Evolutionary conservation across 1,139 yeast species (phyloP), one percentile per base, ranked within the genome.

Genomic region (Geotrichum candidum): DNA sequence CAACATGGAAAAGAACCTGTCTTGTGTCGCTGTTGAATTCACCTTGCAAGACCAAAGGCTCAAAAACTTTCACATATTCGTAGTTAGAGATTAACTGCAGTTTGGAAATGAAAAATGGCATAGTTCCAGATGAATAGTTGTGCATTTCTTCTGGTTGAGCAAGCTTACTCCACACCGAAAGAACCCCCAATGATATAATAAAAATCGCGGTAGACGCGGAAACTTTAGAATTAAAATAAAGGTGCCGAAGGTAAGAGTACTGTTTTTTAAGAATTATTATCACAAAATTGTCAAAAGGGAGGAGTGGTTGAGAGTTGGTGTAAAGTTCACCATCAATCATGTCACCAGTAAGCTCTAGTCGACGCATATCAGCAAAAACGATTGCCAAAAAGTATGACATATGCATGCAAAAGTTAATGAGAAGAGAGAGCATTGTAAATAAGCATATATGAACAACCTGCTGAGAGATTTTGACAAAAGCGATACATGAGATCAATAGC

Each of bases 361-460:
- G 78, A 55, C 84, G 81, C 56, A 86, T 75, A 74, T 90, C 96
- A 54, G 88, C 81, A 41, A 86, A 80, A 22, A 88, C 74, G 0
- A 87, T 82, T 0, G 91, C 85, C 0, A 85, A 77, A 64, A 88
- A 82, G 70, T 79, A 88, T 0, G 92, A 82, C 59, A 84, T 69
- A 66, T 86, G 90, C 56, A 89, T 50, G 3, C 80, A 61, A 67
- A 83, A 84, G 67, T 87, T 90, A 51, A 86, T 72, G 1, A 82
- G 46, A 38, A 87, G 68, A 0, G 85, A 80, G 48, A 79, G 60
- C 1, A 74, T 66, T 1, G 79, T 72, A 67, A 80, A 80, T 15
- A 74, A 64, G 58, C 82, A 78, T 54, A 78, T 76, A 54, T 77
- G 77, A 56, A 71, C 71, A 3, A 78, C 72, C 52, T 75, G 72